Percentiles rank a stretch among this genome's conserved stretches.
phyloP scores from a whole-genome alignment of 495 filamentous ascomycete species.

The Xylaria flabelliformis region DNA sequence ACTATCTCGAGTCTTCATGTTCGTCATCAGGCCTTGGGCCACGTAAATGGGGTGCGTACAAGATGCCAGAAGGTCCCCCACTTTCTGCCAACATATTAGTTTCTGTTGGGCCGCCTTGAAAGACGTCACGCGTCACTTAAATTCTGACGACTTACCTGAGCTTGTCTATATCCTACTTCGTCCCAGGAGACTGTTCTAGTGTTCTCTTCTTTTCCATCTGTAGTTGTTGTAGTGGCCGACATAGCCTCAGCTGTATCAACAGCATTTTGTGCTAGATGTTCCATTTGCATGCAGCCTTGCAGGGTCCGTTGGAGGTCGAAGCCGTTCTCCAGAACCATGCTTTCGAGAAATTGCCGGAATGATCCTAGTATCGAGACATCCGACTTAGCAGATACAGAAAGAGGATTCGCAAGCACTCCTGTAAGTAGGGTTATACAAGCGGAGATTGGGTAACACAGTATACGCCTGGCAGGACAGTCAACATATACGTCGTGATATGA shows the following conservation, averaged over 20 bases:
- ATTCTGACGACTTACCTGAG: not conserved
- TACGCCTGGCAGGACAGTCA: slow-evolving; percentile 8
- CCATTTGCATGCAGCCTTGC: slow-evolving; percentile 7
- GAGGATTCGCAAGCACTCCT: slow-evolving; percentile 5
- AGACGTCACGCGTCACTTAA: not conserved
- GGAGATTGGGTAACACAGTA: slow-evolving; percentile 15
- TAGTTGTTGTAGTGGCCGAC: not conserved
- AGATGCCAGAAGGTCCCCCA: slow-evolving; percentile 12
- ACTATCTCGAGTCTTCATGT: slow-evolving; percentile 17
- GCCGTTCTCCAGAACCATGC: not conserved
- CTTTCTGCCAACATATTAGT: slow-evolving; percentile 4
- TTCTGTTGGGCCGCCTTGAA: not conserved
- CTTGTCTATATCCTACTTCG: not conserved
- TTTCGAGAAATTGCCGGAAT: slow-evolving; percentile 14
- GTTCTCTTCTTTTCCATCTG: not conserved
- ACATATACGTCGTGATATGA: not conserved
- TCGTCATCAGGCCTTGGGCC: slow-evolving; percentile 15
- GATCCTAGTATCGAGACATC: not conserved
- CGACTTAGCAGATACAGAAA: slow-evolving; percentile 7
- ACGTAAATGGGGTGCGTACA: slow-evolving; percentile 21
- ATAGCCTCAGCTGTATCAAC: not conserved
- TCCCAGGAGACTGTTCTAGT: not conserved
- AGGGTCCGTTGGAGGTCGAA: not conserved
- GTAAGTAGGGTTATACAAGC: slow-evolving; percentile 8
- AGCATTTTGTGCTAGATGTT: slow-evolving; percentile 6